Evolutionary conservation across 1,284 basidiomycete genomes (phyloP).

Genomic region (Puccinia horiana): DNA sequence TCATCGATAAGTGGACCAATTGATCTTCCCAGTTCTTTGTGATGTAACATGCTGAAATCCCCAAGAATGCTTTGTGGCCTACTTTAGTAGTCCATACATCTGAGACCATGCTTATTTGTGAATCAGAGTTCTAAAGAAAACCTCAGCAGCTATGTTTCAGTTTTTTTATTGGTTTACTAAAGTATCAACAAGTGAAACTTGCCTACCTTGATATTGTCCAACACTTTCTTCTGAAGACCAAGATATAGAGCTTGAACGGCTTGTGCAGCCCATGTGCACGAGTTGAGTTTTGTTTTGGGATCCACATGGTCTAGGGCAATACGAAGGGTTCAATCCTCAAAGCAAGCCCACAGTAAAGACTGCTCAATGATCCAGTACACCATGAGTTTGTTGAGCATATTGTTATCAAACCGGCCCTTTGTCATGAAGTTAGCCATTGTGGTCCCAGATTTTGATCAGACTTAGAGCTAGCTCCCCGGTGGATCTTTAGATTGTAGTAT

Average conservation of each 20-base stretch:
- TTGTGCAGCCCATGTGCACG: not conserved
- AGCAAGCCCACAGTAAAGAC: too few relatives aligned
- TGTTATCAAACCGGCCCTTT: not conserved
- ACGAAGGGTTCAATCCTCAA: not conserved
- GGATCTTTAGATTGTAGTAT: slow-evolving; percentile 11
- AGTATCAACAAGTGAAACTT: not conserved
- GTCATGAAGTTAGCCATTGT: not conserved
- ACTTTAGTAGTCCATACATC: slow-evolving; percentile 30
- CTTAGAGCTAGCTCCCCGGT: not conserved
- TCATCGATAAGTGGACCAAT: not conserved
- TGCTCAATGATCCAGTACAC: not conserved
- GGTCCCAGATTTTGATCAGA: not conserved
- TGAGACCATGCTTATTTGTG: not conserved
- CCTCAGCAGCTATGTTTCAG: not conserved
- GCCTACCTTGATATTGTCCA: slow-evolving; percentile 5
- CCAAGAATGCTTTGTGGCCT: not conserved
- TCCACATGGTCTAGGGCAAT: not conserved
- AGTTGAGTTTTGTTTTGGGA: not conserved
- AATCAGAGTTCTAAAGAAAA: not conserved
- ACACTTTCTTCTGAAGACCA: too few relatives aligned
- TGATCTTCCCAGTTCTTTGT: not conserved
- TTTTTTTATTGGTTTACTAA: not conserved
- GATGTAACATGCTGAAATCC: not conserved
- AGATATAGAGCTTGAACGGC: not conserved
- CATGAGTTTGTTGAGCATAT: not conserved